Evolutionary conservation across 495 filamentous ascomycete species (phyloP).

Genomic region (Lasiosphaeris hirsuta): DNA sequence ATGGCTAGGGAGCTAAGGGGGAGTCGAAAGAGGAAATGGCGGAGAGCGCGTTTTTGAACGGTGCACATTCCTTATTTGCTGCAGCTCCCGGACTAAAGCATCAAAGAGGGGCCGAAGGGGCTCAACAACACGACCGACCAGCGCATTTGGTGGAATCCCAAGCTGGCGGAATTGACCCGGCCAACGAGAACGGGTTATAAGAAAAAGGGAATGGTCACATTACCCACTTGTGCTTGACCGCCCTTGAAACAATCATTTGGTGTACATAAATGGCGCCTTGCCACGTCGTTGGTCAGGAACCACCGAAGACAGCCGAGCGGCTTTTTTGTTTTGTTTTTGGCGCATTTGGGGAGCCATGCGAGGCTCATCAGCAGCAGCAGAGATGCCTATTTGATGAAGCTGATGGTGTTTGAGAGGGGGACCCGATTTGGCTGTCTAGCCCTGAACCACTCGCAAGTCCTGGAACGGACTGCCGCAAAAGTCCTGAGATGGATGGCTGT

Average conservation of each 20-base stretch:
- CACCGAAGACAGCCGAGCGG: neutral
- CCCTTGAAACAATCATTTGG: constrained; percentile 2
- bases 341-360: neutral
- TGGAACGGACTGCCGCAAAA: no score
- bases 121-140: neutral
- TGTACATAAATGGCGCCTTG: constrained; percentile 6
- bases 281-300: constrained; percentile 9
- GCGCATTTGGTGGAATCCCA: neutral
- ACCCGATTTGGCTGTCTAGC: neutral
- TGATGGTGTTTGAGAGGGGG: neutral
- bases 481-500: no score
- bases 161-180: neutral
- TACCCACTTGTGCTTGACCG: constrained; percentile 18
- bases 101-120: constrained; percentile 10
- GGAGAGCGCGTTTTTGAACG: constrained; percentile 8
- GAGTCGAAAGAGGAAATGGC: neutral
- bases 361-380: neutral
- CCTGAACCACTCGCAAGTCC: no score
- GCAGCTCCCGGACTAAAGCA: constrained; percentile 12
- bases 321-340: neutral
- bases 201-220: constrained; percentile 3
- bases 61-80: constrained; percentile 10
- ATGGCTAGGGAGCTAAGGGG: constrained; percentile 1
- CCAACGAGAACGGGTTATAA: neutral
- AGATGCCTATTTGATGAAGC: neutral